These are phyloP conservation scores for Irpex lacteus DNA, from an alignment of 1,284 basidiomycete genomes.

Conservation along the genomic window DNA sequence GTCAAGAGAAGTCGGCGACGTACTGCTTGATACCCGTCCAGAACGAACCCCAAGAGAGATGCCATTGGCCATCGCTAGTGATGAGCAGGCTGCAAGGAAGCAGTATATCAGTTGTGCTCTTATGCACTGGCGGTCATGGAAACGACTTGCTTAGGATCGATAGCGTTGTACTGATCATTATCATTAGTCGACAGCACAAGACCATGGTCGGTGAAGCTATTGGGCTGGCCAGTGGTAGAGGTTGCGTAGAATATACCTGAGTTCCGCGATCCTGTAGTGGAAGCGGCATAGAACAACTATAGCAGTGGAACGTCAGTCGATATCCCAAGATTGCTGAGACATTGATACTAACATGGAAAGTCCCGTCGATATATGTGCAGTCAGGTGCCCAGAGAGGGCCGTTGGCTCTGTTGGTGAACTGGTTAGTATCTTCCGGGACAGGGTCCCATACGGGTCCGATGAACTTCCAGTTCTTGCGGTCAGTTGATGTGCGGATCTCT, in stretches of 20 bases:
- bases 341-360: neutral
- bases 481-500: neutral
- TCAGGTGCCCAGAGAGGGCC: neutral
- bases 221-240: constrained; percentile 43
- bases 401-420: neutral
- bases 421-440: neutral
- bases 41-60: constrained; percentile 47
- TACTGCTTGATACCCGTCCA: constrained; percentile 51
- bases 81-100: neutral
- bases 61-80: constrained; percentile 30
- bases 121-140: neutral
- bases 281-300: constrained; percentile 44
- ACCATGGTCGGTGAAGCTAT: constrained; percentile 36
- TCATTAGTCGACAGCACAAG: neutral
- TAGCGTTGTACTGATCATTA: neutral
- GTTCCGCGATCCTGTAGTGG: constrained; percentile 47
- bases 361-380: neutral
- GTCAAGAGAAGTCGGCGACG: constrained; percentile 6
- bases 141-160: neutral
- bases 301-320: neutral
- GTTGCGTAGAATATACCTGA: constrained; percentile 50
- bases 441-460: neutral
- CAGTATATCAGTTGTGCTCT: neutral
- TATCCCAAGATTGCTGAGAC: too few species aligned
- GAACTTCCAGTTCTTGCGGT: neutral